Evolutionary conservation across 108 stramenopile genomes (phyloP).

Genomic region (Fragilaria radians): DNA sequence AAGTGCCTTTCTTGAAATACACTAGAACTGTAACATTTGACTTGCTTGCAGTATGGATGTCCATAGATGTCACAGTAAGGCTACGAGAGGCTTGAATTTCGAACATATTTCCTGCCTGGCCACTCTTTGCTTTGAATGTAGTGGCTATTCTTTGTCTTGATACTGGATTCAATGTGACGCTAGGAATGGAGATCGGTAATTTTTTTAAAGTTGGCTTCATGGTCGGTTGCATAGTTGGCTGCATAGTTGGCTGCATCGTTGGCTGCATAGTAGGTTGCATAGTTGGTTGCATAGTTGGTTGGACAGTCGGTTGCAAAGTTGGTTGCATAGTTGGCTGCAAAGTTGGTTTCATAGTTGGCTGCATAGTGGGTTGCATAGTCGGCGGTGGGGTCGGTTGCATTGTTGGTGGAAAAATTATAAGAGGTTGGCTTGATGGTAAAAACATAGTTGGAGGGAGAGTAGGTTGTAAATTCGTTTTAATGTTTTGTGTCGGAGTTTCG

Average conservation of each 20-base stretch:
- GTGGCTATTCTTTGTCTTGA: not conserved
- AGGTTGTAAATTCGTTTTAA: too few relatives aligned
- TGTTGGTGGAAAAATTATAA: too few relatives aligned
- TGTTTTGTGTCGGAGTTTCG: too few relatives aligned
- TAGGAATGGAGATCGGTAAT: not conserved
- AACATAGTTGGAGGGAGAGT: too few relatives aligned
- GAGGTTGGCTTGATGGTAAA: too few relatives aligned
- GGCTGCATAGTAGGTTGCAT: not conserved
- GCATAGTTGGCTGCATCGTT: not conserved
- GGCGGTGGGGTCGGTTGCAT: too few relatives aligned
- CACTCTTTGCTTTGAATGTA: not conserved
- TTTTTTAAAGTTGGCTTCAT: not conserved
- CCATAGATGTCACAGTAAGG: not conserved
- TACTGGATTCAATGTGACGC: not conserved
- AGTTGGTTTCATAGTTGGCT: too few relatives aligned
- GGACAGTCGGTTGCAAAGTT: too few relatives aligned
- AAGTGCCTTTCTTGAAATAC: not conserved
- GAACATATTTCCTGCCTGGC: conserved; percentile 1
- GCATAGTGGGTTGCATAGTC: too few relatives aligned
- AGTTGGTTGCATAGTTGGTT: too few relatives aligned
- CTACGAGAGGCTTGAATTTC: not conserved
- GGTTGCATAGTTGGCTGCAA: too few relatives aligned
- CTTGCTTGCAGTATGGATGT: not conserved
- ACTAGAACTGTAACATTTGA: not conserved
- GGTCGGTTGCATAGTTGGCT: not conserved